A percentile compares a stretch with the other conserved stretches of the same genome.
Conservation (phyloP, 1,284 basidiomycete species). For the Naganishia sp. region DNA sequence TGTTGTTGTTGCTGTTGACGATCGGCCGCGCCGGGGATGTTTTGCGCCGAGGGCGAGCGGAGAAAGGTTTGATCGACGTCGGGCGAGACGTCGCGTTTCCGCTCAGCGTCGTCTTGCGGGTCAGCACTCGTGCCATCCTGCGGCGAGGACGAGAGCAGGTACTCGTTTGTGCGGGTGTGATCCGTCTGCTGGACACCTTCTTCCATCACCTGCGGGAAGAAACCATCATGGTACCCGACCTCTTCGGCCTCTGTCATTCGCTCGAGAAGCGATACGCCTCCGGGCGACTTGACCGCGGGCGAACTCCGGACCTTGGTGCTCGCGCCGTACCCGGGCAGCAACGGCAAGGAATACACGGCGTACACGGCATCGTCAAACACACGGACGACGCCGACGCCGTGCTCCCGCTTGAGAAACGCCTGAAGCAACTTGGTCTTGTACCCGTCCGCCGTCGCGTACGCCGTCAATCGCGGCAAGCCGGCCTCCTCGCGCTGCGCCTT, state of each 20-base stretch:
- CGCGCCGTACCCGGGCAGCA: slow-evolving; percentile 86
- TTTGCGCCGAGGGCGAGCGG: slow-evolving; percentile 3
- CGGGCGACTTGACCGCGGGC: slow-evolving; percentile 63
- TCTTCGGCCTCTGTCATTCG: slow-evolving; percentile 84
- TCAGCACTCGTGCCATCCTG: neutral
- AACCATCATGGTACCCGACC: slow-evolving; percentile 80
- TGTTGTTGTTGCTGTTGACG: neutral
- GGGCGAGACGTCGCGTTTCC: slow-evolving; percentile 14
- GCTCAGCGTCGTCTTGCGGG: neutral
- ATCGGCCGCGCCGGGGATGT: slow-evolving; percentile 5
- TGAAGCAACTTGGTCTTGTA: slow-evolving; percentile 75
- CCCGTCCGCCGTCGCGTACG: slow-evolving; percentile 80
- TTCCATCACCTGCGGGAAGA: slow-evolving; percentile 58
- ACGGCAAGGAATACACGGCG: slow-evolving; percentile 85
- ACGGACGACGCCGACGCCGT: slow-evolving; percentile 78
- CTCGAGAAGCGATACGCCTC: slow-evolving; percentile 64
- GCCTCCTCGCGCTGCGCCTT: slow-evolving; percentile 73
- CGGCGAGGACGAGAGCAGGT: slow-evolving; percentile 44
- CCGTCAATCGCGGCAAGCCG: slow-evolving; percentile 75
- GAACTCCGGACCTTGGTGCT: slow-evolving; percentile 82
- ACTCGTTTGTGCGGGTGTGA: slow-evolving; percentile 39
- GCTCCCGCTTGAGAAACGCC: slow-evolving; percentile 86
- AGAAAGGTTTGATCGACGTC: slow-evolving; percentile 23
- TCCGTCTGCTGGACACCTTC: slow-evolving; percentile 36
- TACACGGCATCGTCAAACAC: slow-evolving; percentile 92